Percentiles rank a stretch among this genome's conserved stretches.
Evolutionary conservation across 139 green algal species (phyloP).

Genomic region (Pleodorina starrii): DNA sequence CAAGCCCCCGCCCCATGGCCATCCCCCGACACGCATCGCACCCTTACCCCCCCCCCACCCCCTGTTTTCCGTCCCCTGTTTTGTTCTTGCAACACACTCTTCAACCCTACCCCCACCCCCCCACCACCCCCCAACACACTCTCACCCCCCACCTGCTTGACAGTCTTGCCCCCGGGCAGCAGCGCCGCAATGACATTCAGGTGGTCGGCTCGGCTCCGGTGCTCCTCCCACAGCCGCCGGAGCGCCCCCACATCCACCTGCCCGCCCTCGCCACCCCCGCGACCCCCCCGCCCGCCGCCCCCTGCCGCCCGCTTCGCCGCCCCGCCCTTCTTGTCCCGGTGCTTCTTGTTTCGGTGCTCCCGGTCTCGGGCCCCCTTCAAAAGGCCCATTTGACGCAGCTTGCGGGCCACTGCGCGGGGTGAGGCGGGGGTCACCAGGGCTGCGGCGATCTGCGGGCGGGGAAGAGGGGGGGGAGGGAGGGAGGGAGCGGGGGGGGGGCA

Average conservation of each 20-base stretch:
- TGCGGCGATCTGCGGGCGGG: slow-evolving; percentile 14
- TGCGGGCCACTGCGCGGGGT: not conserved
- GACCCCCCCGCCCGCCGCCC: not conserved
- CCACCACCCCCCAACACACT: too few relatives aligned
- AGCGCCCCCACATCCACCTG: slow-evolving; percentile 14
- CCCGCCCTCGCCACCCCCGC: not conserved
- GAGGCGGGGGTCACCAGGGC: not conserved
- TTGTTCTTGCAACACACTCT: too few relatives aligned
- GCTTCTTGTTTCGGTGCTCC: not conserved
- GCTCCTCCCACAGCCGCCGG: slow-evolving; percentile 40
- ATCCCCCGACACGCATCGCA: too few relatives aligned
- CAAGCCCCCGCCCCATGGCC: too few relatives aligned
- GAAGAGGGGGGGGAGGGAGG: too few relatives aligned
- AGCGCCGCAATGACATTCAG: slow-evolving; percentile 65
- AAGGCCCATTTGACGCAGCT: slow-evolving; percentile 44
- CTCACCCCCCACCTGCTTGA: slow-evolving; percentile 53
- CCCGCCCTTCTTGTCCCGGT: not conserved
- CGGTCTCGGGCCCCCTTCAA: not conserved
- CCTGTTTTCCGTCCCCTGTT: too few relatives aligned
- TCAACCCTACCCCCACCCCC: too few relatives aligned
- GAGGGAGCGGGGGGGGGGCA: too few relatives aligned
- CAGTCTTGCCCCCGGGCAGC: slow-evolving; percentile 55
- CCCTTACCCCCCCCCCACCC: too few relatives aligned
- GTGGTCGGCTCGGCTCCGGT: slow-evolving; percentile 30
- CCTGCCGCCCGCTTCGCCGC: not conserved